A percentile compares a stretch with the other conserved stretches of the same genome.
These are phyloP conservation scores for Colletotrichum lupini DNA, from an alignment of 2,329 filamentous ascomycete genomes.

Conservation along the genomic window DNA sequence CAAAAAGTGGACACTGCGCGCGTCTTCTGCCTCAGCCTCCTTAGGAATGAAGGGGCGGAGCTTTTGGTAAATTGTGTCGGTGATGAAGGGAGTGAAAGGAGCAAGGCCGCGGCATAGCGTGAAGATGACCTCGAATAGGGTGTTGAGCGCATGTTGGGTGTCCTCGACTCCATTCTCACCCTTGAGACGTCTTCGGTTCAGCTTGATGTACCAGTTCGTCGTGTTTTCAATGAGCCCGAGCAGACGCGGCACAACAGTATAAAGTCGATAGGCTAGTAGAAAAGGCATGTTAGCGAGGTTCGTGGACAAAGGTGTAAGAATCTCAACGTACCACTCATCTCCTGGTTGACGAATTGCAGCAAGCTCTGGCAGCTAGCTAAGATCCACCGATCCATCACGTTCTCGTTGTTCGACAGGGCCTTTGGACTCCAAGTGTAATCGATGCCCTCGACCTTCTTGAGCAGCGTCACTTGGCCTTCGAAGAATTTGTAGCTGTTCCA, in stretches of 20 bases:
- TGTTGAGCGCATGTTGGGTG: constrained; percentile 90
- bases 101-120: constrained; percentile 89
- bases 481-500: constrained; percentile 99
- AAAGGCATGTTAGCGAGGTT: neutral
- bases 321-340: constrained; percentile 78
- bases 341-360: constrained; percentile 89
- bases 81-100: constrained; percentile 95
- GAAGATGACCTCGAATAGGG: constrained; percentile 92
- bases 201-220: constrained; percentile 99
- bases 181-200: constrained; percentile 92
- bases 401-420: constrained; percentile 80
- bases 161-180: constrained; percentile 88
- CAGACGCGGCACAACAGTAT: constrained; percentile 90
- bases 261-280: constrained; percentile 75
- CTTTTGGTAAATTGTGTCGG: constrained; percentile 91
- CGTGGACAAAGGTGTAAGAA: too few species aligned
- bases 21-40: constrained; percentile 73
- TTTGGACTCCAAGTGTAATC: constrained; percentile 84
- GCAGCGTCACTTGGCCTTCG: constrained; percentile 83
- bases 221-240: constrained; percentile 90
- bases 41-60: constrained; percentile 85
- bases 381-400: constrained; percentile 98
- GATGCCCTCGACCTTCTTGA: constrained; percentile 85
- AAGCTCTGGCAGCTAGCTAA: constrained; percentile 91
- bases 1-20: constrained; percentile 92